phyloP scores from a whole-genome alignment of 495 filamentous ascomycete species.

The Neurospora cerealis region DNA sequence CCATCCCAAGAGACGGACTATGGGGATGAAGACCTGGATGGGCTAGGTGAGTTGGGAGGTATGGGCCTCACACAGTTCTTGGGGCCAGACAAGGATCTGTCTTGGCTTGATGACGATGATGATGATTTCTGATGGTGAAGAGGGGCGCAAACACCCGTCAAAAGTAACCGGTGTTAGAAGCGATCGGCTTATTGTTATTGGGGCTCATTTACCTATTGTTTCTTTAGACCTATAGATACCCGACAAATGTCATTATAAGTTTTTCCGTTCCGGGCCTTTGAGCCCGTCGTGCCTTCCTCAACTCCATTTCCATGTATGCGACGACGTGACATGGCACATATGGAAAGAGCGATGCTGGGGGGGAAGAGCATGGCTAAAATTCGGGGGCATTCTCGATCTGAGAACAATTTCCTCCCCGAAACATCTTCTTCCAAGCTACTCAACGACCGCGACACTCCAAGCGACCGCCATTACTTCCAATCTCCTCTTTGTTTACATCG shows the following conservation, averaged over 20 bases:
- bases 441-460: background rate
- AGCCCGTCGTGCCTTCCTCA: background rate
- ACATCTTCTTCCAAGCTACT: background rate
- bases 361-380: background rate
- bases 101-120: background rate
- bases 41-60: slow-evolving; percentile 2
- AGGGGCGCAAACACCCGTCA: background rate
- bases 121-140: background rate
- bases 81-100: background rate
- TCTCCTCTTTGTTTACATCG: background rate
- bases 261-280: background rate
- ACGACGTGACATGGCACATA: background rate
- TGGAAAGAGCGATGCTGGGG: background rate
- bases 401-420: background rate
- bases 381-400: too few relatives aligned
- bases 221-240: background rate
- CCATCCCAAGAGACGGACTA: slow-evolving; percentile 35
- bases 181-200: background rate
- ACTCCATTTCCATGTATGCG: background rate
- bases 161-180: background rate
- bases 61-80: background rate
- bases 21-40: slow-evolving; percentile 27
- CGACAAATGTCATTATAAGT: background rate
- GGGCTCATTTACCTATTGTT: background rate
- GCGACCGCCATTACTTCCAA: background rate